A percentile compares a stretch with the other conserved stretches of the same genome.
Conservation (phyloP, 345 rosid species). For the Angophora floribunda region DNA sequence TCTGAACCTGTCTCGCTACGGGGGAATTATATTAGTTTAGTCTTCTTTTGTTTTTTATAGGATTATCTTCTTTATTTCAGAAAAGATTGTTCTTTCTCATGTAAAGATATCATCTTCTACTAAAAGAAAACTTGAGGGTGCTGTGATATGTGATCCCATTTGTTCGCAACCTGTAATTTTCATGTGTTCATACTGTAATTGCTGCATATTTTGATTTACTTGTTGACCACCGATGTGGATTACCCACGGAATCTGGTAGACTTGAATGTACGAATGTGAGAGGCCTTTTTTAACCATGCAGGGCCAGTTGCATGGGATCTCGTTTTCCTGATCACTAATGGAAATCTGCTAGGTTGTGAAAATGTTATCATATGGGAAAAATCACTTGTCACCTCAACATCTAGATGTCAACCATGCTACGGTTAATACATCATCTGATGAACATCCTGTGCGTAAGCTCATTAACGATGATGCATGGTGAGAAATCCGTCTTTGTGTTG, state of each 20-base stretch:
- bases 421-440: constrained; percentile 60
- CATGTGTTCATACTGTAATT: not conserved
- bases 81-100: not conserved
- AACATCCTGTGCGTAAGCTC: constrained; percentile 61
- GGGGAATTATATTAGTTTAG: not conserved
- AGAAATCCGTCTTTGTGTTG: not conserved
- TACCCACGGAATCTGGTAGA: not conserved
- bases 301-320: constrained; percentile 95
- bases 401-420: constrained; percentile 96
- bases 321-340: constrained; percentile 83
- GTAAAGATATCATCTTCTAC: not conserved
- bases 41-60: not conserved
- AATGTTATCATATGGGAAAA: constrained; percentile 94
- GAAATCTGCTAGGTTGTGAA: constrained; percentile 89
- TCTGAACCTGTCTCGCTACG: not conserved
- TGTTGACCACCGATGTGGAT: not conserved
- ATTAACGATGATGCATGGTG: constrained; percentile 79
- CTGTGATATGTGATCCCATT: not conserved
- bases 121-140: not conserved
- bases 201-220: not conserved
- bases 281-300: constrained; percentile 12
- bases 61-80: not conserved
- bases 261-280: not conserved
- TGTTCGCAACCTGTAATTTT: not conserved
- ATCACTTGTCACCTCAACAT: constrained; percentile 87